Percentiles rank a stretch among this genome's conserved stretches.
phyloP scores from a whole-genome alignment of 2,329 filamentous ascomycete species.

The Sporothrix protearum region DNA sequence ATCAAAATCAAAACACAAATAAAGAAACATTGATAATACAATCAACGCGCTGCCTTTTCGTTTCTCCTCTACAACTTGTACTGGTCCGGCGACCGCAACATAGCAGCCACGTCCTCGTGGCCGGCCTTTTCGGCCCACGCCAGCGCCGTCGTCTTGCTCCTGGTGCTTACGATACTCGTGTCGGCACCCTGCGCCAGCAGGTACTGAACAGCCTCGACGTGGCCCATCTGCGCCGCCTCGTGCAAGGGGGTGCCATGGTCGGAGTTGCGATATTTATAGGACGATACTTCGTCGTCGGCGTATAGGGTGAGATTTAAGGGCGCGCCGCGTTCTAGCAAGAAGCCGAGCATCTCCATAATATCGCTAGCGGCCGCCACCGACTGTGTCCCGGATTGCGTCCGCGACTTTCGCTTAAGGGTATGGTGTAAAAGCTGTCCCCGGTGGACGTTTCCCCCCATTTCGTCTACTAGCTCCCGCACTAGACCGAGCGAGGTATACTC shows the following conservation, averaged over 20 bases:
- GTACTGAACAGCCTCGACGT: slow-evolving; percentile 7
- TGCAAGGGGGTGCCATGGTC: slow-evolving; percentile 9
- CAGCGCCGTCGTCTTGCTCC: slow-evolving; percentile 10
- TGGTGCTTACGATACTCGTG: slow-evolving; percentile 6
- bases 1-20: no score
- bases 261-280: not conserved
- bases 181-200: slow-evolving; percentile 17
- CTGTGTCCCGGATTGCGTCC: not conserved
- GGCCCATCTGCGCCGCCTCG: slow-evolving; percentile 10
- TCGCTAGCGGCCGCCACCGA: not conserved
- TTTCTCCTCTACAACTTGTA: slow-evolving; percentile 2
- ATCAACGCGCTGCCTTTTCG: not conserved
- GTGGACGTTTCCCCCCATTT: slow-evolving; percentile 3
- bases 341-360: slow-evolving; percentile 35
- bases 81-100: slow-evolving; percentile 36
- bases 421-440: slow-evolving; percentile 15
- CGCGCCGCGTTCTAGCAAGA: slow-evolving; percentile 10
- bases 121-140: slow-evolving; percentile 17
- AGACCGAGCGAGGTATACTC: slow-evolving; percentile 8
- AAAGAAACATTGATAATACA: slow-evolving; percentile 2
- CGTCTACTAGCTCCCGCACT: slow-evolving; percentile 12
- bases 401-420: slow-evolving; percentile 8
- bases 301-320: slow-evolving; percentile 16
- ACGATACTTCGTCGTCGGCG: slow-evolving; percentile 14
- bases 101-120: not conserved